Percentiles rank a stretch among this genome's conserved stretches.
phyloP scores from a whole-genome alignment of 2,329 filamentous ascomycete species.

The Pyricularia grisea region DNA sequence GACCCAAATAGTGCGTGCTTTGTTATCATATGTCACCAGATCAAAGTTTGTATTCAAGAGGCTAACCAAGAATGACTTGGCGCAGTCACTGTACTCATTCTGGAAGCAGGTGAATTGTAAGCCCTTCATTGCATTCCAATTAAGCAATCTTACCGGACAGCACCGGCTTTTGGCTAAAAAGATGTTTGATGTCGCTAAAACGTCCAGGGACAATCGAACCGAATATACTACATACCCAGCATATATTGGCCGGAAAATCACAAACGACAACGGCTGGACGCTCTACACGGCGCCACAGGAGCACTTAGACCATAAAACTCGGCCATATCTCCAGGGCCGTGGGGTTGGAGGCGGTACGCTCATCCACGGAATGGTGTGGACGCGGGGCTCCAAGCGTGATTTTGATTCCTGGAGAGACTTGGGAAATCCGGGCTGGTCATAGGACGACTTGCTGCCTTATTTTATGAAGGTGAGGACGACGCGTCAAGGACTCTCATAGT shows the following conservation, averaged over 20 bases:
- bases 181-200: not conserved
- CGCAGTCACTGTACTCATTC: not conserved
- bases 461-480: not conserved
- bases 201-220: not conserved
- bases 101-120: not conserved
- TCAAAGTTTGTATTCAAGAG: not conserved
- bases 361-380: slow-evolving; percentile 49
- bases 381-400: slow-evolving; percentile 34
- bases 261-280: slow-evolving; percentile 21
- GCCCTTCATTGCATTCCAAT: not conserved
- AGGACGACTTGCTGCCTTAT: slow-evolving; percentile 24
- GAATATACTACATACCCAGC: not conserved
- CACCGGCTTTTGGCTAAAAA: not conserved
- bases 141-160: not conserved
- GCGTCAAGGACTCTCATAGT: not conserved
- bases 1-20: slow-evolving; percentile 19
- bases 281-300: slow-evolving; percentile 25
- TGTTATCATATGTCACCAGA: not conserved
- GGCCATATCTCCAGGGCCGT: slow-evolving; percentile 22
- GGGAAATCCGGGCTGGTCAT: slow-evolving; percentile 50
- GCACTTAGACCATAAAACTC: slow-evolving; percentile 18
- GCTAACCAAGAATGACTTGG: not conserved
- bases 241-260: not conserved
- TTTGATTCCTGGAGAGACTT: slow-evolving; percentile 48
- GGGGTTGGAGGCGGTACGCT: slow-evolving; percentile 54